A percentile compares a stretch with the other conserved stretches of the same genome.
phyloP scores from a whole-genome alignment of 2,329 filamentous ascomycete species.

The Epichloe coenophiala region DNA sequence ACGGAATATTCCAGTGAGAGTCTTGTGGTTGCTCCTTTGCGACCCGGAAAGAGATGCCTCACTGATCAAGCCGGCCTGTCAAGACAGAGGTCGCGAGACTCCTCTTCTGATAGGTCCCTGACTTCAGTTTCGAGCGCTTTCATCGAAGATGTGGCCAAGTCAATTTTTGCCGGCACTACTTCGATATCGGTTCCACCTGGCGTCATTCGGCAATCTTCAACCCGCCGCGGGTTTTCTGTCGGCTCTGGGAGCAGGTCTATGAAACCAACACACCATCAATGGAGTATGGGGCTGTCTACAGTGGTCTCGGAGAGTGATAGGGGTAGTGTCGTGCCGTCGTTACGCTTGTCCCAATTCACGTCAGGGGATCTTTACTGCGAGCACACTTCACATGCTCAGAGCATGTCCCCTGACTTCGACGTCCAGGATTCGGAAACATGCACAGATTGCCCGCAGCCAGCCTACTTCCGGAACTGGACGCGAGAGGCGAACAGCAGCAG shows the following conservation, averaged over 20 bases:
- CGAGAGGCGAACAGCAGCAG: constrained; percentile 22
- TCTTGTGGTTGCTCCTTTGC: constrained; percentile 41
- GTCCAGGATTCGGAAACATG: background rate
- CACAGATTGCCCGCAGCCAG: constrained; percentile 34
- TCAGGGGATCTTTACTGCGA: constrained; percentile 35
- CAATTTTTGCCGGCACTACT: constrained; percentile 18
- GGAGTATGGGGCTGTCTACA: constrained; percentile 51
- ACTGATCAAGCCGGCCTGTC: constrained; percentile 35
- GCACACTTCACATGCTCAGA: background rate
- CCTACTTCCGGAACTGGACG: constrained; percentile 25
- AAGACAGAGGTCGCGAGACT: constrained; percentile 38
- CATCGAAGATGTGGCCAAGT: constrained; percentile 30
- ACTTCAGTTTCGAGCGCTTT: constrained; percentile 43
- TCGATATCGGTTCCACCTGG: constrained; percentile 10
- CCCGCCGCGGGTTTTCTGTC: background rate
- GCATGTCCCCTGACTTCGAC: background rate
- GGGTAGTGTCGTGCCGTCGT: constrained; percentile 34
- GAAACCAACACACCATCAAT: constrained; percentile 37
- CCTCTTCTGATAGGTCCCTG: constrained; percentile 39
- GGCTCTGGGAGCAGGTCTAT: background rate
- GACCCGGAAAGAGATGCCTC: constrained; percentile 31
- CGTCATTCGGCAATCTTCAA: background rate
- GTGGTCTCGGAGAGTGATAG: constrained; percentile 49
- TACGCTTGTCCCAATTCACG: constrained; percentile 31
- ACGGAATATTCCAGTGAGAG: constrained; percentile 47